These are phyloP conservation scores for Fusarium udum DNA, from an alignment of 2,329 filamentous ascomycete genomes.

Conservation along the genomic window DNA sequence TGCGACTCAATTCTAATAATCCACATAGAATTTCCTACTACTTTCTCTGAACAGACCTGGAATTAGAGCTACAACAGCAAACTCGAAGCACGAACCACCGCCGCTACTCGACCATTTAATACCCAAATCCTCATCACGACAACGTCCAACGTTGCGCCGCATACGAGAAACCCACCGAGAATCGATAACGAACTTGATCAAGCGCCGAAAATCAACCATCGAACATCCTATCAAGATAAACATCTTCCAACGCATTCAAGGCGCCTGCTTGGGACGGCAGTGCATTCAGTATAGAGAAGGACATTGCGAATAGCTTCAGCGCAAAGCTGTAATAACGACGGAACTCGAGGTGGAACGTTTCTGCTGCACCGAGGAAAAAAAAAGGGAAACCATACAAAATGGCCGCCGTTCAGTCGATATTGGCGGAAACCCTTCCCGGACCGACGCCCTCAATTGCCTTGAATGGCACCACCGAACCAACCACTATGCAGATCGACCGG, in stretches of 20 bases:
- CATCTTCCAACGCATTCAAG: slow-evolving; percentile 8
- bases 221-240: not conserved
- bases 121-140: not conserved
- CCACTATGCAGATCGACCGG: slow-evolving; percentile 49
- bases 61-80: not conserved
- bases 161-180: not conserved
- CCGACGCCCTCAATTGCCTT: slow-evolving; percentile 39
- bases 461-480: slow-evolving; percentile 40
- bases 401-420: slow-evolving; percentile 53
- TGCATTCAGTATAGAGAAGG: slow-evolving; percentile 13
- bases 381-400: slow-evolving; percentile 37
- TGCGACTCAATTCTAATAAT: slow-evolving; percentile 10
- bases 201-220: not conserved
- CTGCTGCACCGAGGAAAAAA: not conserved
- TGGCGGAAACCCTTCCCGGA: slow-evolving; percentile 47
- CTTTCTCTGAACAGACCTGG: not conserved
- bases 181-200: not conserved
- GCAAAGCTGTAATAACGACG: slow-evolving; percentile 5
- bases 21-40: not conserved
- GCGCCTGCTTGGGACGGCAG: slow-evolving; percentile 16
- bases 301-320: slow-evolving; percentile 22
- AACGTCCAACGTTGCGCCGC: slow-evolving; percentile 1
- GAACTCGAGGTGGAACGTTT: slow-evolving; percentile 7
- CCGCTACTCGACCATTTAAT: not conserved
- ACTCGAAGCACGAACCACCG: not conserved